These are phyloP conservation scores for Salix brachista DNA, from an alignment of 345 rosid genomes.

Conservation along the genomic window DNA sequence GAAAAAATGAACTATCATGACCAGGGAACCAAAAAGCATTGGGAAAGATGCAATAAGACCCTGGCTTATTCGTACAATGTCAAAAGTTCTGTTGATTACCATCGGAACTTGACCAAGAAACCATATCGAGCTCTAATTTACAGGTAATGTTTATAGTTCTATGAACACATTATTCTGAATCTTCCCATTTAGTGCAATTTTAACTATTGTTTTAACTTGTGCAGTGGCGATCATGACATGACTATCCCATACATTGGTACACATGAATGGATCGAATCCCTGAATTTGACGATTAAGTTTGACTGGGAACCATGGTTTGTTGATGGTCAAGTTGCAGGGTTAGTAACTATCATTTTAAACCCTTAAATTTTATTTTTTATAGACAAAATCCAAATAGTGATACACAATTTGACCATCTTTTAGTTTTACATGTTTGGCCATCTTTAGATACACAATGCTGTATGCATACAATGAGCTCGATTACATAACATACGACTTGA, in stretches of 20 bases:
- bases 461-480: not conserved
- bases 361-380: not conserved
- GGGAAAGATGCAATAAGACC: constrained; percentile 25
- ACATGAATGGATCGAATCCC: constrained; percentile 27
- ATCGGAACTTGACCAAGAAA: constrained; percentile 16
- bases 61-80: constrained; percentile 17
- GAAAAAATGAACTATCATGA: not conserved
- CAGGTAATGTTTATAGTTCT: constrained; percentile 8
- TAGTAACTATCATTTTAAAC: not conserved
- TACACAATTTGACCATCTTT: too few relatives aligned
- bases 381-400: too few relatives aligned
- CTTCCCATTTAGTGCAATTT: not conserved
- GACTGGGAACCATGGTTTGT: constrained; percentile 35
- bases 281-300: constrained; percentile 13
- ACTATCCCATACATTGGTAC: constrained; percentile 26
- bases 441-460: constrained; percentile 4
- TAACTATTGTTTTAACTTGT: not conserved
- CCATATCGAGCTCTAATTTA: constrained; percentile 23
- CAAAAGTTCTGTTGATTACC: constrained; percentile 5
- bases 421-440: not conserved
- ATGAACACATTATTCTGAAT: too few relatives aligned
- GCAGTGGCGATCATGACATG: constrained; percentile 41
- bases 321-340: constrained; percentile 38
- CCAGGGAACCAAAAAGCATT: constrained; percentile 25
- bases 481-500: not conserved